Percentiles rank a stretch among this genome's conserved stretches.
phyloP scores from a whole-genome alignment of 2,329 filamentous ascomycete species.

The Trichoderma guizhouense region DNA sequence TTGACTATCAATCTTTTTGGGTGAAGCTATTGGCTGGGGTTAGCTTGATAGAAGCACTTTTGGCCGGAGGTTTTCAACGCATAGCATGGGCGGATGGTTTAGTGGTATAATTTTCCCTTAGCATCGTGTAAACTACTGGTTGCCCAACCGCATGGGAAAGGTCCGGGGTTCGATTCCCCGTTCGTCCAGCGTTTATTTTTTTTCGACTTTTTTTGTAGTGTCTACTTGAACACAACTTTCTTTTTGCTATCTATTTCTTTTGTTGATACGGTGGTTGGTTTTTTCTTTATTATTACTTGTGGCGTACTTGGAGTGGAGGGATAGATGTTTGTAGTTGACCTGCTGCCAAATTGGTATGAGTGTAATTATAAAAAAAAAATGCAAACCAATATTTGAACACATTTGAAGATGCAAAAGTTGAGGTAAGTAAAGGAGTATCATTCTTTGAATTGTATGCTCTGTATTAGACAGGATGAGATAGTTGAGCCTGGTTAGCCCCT shows the following conservation, averaged over 20 bases:
- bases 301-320: background rate
- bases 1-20: background rate
- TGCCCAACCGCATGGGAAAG: conserved; percentile 14
- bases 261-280: background rate
- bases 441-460: background rate
- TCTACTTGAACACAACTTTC: background rate
- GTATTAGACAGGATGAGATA: background rate
- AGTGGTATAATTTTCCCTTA: conserved; percentile 21
- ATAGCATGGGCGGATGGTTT: conserved; percentile 17
- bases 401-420: background rate
- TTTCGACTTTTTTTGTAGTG: background rate
- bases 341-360: background rate
- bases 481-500: background rate
- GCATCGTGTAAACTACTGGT: background rate
- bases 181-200: conserved; percentile 17
- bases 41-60: background rate
- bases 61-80: background rate
- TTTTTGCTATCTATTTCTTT: background rate
- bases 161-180: conserved; percentile 22
- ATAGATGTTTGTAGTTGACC: background rate
- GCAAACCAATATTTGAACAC: background rate
- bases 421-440: background rate
- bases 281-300: background rate
- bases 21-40: rapidly evolving
- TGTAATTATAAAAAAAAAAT: background rate